Base-by-base conservation (phyloP, 306 rosid genomes). In the Begonia masoniana region DNA sequence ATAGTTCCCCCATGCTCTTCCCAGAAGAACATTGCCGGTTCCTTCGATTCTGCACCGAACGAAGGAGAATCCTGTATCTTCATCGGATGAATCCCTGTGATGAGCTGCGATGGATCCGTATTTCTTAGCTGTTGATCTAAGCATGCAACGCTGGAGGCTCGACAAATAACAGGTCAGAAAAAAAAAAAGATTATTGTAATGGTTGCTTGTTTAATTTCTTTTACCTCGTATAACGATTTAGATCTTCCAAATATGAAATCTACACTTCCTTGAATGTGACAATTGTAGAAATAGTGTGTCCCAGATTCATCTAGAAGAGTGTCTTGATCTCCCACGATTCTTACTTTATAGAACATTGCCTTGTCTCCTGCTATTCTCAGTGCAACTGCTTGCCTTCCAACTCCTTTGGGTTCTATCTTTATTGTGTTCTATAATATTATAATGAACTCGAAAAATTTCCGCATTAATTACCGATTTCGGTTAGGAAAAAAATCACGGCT, bases 91-190 rank as follows among this genome's bases (percentile, higher is more conserved):
- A 53, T 73, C 63, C 50, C 96, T 71, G 62, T 83, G 94, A 58
- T 87, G 96, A 13, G 96, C 94, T 35, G 96, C 94, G 43, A 91
- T 86, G 39, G 97, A 95, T 70, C 97, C 97, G 48, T 23, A 78
- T 24, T 13, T 72, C 46, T 65, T 56, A 0, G 97, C 78, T 36
- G 57, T 72, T 24, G 95, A 85, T 0, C 70, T 59, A 41, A 88
- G 76, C 11, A 57, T 64, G 71, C 97, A 89, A 3, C 74, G 77
- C 97, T 89, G 80, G 12, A 56, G 12, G 19, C 46, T 49, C 39
- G 8, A 31, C 39, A 3, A 31, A 31, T 31, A 5, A 31, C 7
- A 9, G 39, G 39, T 31, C 39, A 31, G 39, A 31, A 31, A 31
- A 3, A 26, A n/a, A 31, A 31, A 6, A 31, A 5, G 39, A 31